These are phyloP conservation scores for Saturnispora sanitii DNA, from an alignment of 805 yeast species.

Conservation along the genomic window DNA sequence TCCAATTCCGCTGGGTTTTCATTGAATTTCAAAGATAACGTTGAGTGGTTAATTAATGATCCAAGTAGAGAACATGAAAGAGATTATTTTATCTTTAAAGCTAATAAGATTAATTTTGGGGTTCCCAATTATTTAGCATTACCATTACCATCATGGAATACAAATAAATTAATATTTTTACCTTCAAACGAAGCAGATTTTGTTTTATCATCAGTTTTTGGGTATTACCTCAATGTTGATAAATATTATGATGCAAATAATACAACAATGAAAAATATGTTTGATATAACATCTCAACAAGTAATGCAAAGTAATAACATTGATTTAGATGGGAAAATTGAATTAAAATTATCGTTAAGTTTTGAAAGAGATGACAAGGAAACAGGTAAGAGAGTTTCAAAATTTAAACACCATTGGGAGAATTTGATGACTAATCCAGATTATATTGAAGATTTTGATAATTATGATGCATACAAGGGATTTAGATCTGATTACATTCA, in stretches of 20 bases:
- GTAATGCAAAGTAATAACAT: slow-evolving; percentile 46
- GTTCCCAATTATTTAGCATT: slow-evolving; percentile 65
- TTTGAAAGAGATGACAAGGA: slow-evolving; percentile 36
- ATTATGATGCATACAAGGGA: slow-evolving; percentile 68
- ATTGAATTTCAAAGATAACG: slow-evolving; percentile 57
- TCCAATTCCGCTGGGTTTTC: slow-evolving; percentile 68
- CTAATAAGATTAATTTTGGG: slow-evolving; percentile 56
- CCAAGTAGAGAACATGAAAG: slow-evolving; percentile 47
- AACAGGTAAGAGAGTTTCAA: slow-evolving; percentile 30
- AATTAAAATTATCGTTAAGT: slow-evolving; percentile 46
- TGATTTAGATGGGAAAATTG: slow-evolving; percentile 50
- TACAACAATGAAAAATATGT: slow-evolving; percentile 5
- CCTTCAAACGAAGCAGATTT: slow-evolving; percentile 26
- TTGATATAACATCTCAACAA: slow-evolving; percentile 4
- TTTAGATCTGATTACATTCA: slow-evolving; percentile 76
- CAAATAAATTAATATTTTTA: slow-evolving; percentile 37
- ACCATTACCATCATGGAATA: slow-evolving; percentile 49
- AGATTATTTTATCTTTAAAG: slow-evolving; percentile 51
- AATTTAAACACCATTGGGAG: slow-evolving; percentile 48
- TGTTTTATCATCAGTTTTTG: slow-evolving; percentile 19
- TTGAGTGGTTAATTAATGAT: slow-evolving; percentile 51
- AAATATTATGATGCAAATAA: slow-evolving; percentile 11
- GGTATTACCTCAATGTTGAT: slow-evolving; percentile 18
- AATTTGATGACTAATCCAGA: slow-evolving; percentile 46
- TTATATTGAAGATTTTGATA: slow-evolving; percentile 31